These are phyloP conservation scores for Acrocalymma vagum DNA, from an alignment of 2,329 filamentous ascomycete species.

Conservation along the genomic window DNA sequence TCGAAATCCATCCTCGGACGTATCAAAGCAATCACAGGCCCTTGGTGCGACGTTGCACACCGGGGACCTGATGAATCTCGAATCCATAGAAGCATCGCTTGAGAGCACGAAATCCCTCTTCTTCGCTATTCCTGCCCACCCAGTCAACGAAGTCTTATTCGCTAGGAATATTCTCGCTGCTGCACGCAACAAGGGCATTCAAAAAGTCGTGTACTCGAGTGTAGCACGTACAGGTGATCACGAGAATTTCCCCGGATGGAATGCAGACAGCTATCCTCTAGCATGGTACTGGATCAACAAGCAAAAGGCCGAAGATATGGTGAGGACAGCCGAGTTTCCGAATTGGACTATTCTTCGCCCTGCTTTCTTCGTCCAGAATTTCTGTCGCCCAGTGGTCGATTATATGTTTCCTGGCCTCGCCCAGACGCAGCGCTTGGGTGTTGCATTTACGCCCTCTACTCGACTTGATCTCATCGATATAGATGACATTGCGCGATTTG, in stretches of 20 bases:
- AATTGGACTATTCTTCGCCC: slow-evolving; percentile 13
- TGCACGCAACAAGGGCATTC: slow-evolving; percentile 2
- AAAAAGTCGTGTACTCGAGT: slow-evolving; percentile 5
- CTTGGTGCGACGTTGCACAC: background rate
- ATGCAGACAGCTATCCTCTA: slow-evolving; percentile 5
- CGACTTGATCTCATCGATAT: slow-evolving; percentile 7
- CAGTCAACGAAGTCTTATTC: slow-evolving; percentile 1
- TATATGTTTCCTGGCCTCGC: slow-evolving; percentile 7
- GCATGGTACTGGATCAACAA: slow-evolving; percentile 13
- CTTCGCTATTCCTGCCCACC: slow-evolving; percentile 7
- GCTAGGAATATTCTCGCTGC: slow-evolving; percentile 4
- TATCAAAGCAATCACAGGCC: background rate
- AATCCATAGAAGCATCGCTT: slow-evolving; percentile 1
- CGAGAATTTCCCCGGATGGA: slow-evolving; percentile 10
- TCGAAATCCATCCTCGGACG: slow-evolving; percentile 3
- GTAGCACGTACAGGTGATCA: slow-evolving; percentile 9
- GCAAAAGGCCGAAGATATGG: slow-evolving; percentile 5
- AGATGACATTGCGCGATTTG: slow-evolving; percentile 9
- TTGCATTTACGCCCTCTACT: background rate
- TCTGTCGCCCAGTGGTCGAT: slow-evolving; percentile 4
- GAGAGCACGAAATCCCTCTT: slow-evolving; percentile 2
- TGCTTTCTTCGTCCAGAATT: slow-evolving; percentile 13
- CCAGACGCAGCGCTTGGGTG: background rate
- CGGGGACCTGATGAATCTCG: background rate
- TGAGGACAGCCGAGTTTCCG: slow-evolving; percentile 4